Evolutionary conservation across 495 filamentous ascomycete species (phyloP), one percentile per base, ranked within the genome.

Genomic region (Lasiosphaeria miniovina): DNA sequence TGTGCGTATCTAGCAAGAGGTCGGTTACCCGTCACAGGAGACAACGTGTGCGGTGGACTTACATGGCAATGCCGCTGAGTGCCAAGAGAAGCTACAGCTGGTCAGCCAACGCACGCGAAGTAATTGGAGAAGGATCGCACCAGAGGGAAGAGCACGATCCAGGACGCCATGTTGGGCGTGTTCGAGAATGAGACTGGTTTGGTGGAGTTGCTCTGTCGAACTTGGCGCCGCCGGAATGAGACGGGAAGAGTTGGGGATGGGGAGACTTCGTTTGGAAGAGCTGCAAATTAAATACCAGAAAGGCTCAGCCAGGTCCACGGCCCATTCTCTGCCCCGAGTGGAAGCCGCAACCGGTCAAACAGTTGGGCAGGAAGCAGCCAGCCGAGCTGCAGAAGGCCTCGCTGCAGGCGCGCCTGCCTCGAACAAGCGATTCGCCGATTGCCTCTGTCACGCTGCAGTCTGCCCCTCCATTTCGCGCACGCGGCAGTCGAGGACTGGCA

Each of bases 1-100:
- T 78, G 75, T n/a, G 77, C 74, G 65, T 82, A 84, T 57, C 79
- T 84, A 0, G 12, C 8, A 49, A 5, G 8, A 32, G 17, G 4
- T 6, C 48, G 60, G 69, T 53, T 49, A 45, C n/a, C 32, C 11
- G 40, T 33, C 8, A 7, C 17, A 35, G 17, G n/a, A 38, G 57
- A 51, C 15, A 3, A 11, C 5, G 54, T 41, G 17, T 34, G 54
- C 8, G 17, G 17, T 4, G 45, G 38, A 43, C 36, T 58, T 63
- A 73, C 71, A 73, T 73, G 34, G 70, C 65, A 54, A 73, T 48
- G 36, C 58, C 66, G 6, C 64, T 48, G n/a, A 74, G 61, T 54
- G 48, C 63, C 52, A 71, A 48, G 43, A 65, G 49, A 2, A 66
- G 6, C 66, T 66, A 59, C 4, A 10, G 11, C 6, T 11, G 40